These are phyloP conservation scores for Alternaria incomplexa DNA, from an alignment of 2,329 filamentous ascomycete genomes.

Conservation along the genomic window DNA sequence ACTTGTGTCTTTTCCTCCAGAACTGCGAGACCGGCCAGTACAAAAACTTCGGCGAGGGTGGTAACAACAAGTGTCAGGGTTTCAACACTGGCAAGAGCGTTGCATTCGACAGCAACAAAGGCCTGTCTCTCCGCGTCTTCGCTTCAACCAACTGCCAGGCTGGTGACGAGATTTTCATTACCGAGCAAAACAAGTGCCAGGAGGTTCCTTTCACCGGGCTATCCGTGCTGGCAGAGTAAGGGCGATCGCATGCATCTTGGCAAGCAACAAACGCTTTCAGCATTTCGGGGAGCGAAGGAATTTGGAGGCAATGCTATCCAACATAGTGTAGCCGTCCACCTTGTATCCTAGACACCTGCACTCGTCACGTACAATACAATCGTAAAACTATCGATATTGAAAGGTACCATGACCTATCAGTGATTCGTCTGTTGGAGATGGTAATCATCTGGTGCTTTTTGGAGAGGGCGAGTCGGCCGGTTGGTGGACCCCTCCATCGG, in stretches of 20 bases:
- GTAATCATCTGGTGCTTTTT: not conserved
- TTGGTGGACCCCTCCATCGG: not conserved
- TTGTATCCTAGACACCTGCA: not conserved
- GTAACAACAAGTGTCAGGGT: not conserved
- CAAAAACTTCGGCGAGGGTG: not conserved
- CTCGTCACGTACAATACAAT: rapidly evolving
- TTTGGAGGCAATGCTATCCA: not conserved
- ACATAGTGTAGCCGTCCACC: not conserved
- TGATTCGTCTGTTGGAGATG: not conserved
- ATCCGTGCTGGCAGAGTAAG: not conserved
- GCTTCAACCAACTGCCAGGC: not conserved
- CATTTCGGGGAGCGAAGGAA: not conserved
- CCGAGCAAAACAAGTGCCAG: not conserved
- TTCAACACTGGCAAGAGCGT: not conserved
- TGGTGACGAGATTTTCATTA: not conserved
- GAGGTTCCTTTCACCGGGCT: not conserved
- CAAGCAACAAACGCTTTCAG: not conserved
- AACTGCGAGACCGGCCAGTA: not conserved
- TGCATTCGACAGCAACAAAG: not conserved
- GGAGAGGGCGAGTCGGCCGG: not conserved
- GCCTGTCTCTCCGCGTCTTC: not conserved
- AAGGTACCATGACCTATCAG: not conserved
- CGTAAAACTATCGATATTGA: not conserved
- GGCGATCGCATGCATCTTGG: not conserved
- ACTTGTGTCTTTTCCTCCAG: not conserved